Base-by-base conservation (phyloP, 495 filamentous ascomycete species). In the Penicillium coprophilum region DNA sequence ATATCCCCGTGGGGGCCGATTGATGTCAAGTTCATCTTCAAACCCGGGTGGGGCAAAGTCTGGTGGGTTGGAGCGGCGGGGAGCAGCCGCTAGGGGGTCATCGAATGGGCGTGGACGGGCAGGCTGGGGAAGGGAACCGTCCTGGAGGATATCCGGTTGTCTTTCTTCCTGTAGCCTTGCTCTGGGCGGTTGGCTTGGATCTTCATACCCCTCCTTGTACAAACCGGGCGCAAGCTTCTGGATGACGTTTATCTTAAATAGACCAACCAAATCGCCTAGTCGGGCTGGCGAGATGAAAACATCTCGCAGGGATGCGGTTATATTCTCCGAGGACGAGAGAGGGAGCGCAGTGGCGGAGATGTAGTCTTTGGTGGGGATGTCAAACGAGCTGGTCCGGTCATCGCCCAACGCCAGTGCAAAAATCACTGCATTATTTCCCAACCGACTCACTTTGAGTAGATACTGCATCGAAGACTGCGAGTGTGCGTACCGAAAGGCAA, bases 11-110 rank as follows among this genome's bases (percentile, higher is more conserved):
- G 82, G 81, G 2, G 86, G 90, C 1, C 83, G 77, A 46, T 88
- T 82, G 46, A 97, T 80, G 50, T 97, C 90, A 64, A 89, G 90
- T 61, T 96, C 92, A 73, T 97, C 92, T 56, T 97, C 94, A 63
- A 97, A 97, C 19, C 83, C 91, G 4, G 94, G 94, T 0, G 91
- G 90, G 0, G 86, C 81, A 59, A 95, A 90, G 53, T 92, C 92
- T 1, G 80, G 71, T 19, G 91, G 92, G 24, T 85, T 70, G 1
- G 88, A 88, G 9, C 76, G 80, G n/a, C 80, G 79, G 0, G 87
- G 87, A 5, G 70, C 77, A 3, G 75, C 76, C 4, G 84, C 82
- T 7, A 92, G 76, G 11, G 88, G 88, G 61, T 88, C 84, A 62
- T 83, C 76, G 68, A 87, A 87, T 11, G 85, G 89, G 58, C 82